Evolutionary conservation across 1,284 basidiomycete species (phyloP).

Genomic region (Ustilago shanxiensis): DNA sequence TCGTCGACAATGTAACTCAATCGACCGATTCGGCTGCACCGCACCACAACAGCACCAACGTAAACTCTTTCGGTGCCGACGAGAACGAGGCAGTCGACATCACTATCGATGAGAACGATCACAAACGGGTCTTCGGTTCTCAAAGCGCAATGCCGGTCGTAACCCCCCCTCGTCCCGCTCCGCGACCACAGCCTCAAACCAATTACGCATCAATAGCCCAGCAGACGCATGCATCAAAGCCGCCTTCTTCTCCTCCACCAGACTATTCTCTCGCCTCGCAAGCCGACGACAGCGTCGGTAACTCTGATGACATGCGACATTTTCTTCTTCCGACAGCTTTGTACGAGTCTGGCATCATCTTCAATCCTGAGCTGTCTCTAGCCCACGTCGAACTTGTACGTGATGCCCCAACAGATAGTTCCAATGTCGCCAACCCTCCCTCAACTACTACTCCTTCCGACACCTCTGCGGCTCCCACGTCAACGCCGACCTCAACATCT

Average conservation of each 20-base stretch:
- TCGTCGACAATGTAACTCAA: slow-evolving; percentile 36
- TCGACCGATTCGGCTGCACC: slow-evolving; percentile 13
- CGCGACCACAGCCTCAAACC: background rate
- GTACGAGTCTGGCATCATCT: slow-evolving; percentile 43
- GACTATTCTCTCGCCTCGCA: slow-evolving; percentile 7
- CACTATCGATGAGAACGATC: slow-evolving; percentile 45
- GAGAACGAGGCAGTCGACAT: slow-evolving; percentile 41
- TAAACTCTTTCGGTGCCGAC: background rate
- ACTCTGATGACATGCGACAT: slow-evolving; percentile 5
- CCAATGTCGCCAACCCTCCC: background rate
- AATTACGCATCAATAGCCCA: slow-evolving; percentile 6
- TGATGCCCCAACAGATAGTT: background rate
- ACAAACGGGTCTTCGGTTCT: slow-evolving; percentile 35
- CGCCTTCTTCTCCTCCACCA: slow-evolving; percentile 25
- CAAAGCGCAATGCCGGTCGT: slow-evolving; percentile 17
- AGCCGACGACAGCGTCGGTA: background rate
- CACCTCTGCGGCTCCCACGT: background rate
- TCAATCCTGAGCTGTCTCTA: slow-evolving; percentile 36
- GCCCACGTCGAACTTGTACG: slow-evolving; percentile 20
- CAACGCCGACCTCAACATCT: background rate
- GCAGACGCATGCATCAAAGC: background rate
- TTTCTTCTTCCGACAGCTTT: slow-evolving; percentile 39
- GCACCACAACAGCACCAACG: slow-evolving; percentile 2
- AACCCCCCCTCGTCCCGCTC: background rate
- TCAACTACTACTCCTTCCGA: background rate